A percentile compares a stretch with the other conserved stretches of the same genome.
Conservation (phyloP, 140 eudicot species). For the Senecio squalidus region DNA sequence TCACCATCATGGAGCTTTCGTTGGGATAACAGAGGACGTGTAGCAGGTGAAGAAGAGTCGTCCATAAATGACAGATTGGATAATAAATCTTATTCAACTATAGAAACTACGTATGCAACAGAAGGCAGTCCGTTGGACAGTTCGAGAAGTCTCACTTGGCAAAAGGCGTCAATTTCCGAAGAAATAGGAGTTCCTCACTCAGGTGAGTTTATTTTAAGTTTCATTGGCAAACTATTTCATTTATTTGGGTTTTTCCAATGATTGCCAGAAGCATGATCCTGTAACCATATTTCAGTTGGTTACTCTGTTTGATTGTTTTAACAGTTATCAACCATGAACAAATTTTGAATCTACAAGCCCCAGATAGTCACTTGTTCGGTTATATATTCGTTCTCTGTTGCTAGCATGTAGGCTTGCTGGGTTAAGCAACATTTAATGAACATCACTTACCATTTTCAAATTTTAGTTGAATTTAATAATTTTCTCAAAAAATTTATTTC, state of each 20-base stretch:
- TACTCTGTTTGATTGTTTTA: not conserved
- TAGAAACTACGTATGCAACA: constrained; percentile 68
- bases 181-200: constrained; percentile 44
- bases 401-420: not conserved
- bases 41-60: constrained; percentile 90
- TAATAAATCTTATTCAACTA: constrained; percentile 57
- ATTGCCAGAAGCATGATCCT: not conserved
- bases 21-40: constrained; percentile 95
- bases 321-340: not conserved
- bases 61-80: constrained; percentile 54
- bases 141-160: constrained; percentile 58
- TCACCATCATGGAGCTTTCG: constrained; percentile 98
- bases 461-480: no score
- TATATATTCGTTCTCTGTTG: not conserved
- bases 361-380: not conserved
- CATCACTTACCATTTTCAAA: no score
- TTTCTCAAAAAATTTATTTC: no score
- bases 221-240: not conserved
- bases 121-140: constrained; percentile 90
- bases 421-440: no score
- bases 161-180: constrained; percentile 68
- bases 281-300: constrained; percentile 4
- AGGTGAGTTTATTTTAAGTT: constrained; percentile 36
- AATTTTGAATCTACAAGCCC: not conserved
- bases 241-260: not conserved